These are phyloP conservation scores for Stenocarpella maydis DNA, from an alignment of 2,329 filamentous ascomycete genomes.

Conservation along the genomic window DNA sequence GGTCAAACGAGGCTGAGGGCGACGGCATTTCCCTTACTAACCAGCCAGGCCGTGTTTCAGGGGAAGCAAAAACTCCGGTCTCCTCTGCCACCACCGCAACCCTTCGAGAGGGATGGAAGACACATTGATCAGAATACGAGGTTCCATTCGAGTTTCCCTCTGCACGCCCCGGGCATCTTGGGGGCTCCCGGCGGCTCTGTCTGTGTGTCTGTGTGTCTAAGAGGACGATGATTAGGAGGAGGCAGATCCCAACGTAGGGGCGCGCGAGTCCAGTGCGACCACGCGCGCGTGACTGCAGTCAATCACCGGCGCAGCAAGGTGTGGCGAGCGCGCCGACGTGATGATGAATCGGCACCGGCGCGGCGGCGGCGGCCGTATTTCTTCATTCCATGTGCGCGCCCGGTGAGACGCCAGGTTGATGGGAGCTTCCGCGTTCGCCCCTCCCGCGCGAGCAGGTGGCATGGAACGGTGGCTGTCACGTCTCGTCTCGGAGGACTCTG, in stretches of 20 bases:
- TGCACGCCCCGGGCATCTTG: neutral
- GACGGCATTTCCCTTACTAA: constrained; percentile 27
- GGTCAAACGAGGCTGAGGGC: constrained; percentile 23
- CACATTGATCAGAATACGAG: constrained; percentile 22
- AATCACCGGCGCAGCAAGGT: neutral
- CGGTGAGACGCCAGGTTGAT: constrained; percentile 13
- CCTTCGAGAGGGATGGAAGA: neutral
- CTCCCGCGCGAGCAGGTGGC: constrained; percentile 5
- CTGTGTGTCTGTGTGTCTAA: neutral
- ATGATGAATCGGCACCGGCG: neutral
- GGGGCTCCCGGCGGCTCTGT: neutral
- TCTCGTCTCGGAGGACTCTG: constrained; percentile 20
- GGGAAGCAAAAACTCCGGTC: constrained; percentile 8
- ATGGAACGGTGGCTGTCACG: constrained; percentile 25
- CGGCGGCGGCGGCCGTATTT: neutral
- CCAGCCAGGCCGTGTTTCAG: constrained; percentile 29
- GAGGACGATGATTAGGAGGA: constrained; percentile 10
- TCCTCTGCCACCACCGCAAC: neutral
- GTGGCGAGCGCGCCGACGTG: neutral
- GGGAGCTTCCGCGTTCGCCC: constrained; percentile 19
- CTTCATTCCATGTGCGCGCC: constrained; percentile 6
- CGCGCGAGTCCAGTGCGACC: constrained; percentile 7
- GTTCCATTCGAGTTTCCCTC: neutral
- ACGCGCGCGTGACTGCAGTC: neutral
- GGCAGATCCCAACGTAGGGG: constrained; percentile 15